Percentiles rank a stretch among this genome's conserved stretches.
These are phyloP conservation scores for Suillus americanus DNA, from an alignment of 768 basidiomycete genomes.

Conservation along the genomic window DNA sequence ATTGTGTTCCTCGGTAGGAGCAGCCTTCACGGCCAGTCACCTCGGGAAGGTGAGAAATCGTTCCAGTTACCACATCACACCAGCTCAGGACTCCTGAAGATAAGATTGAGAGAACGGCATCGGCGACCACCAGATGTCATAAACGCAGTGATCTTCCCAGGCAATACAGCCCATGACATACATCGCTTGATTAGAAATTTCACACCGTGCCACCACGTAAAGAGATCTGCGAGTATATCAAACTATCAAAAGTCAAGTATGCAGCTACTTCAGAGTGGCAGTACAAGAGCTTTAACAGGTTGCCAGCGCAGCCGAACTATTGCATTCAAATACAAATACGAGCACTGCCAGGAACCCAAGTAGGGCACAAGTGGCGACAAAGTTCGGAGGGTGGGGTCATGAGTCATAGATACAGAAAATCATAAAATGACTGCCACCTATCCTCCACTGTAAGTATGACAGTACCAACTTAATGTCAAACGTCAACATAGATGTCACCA, in stretches of 20 bases:
- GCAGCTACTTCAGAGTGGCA: background rate
- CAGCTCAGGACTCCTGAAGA: background rate
- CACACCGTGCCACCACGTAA: background rate
- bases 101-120: background rate
- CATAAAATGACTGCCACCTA: background rate
- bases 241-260: background rate
- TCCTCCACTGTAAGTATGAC: background rate
- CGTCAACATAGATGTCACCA: background rate
- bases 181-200: background rate
- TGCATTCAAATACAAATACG: slow-evolving; percentile 33
- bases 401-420: background rate
- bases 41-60: background rate
- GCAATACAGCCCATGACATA: background rate
- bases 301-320: slow-evolving; percentile 28
- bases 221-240: background rate
- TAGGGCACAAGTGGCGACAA: slow-evolving; percentile 30
- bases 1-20: background rate
- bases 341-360: slow-evolving; percentile 36
- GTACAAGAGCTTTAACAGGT: background rate
- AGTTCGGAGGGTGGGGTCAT: slow-evolving; percentile 26
- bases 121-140: background rate
- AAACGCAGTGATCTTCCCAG: background rate
- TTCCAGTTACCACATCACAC: background rate
- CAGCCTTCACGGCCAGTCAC: background rate
- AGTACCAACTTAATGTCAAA: background rate